A percentile compares a stretch with the other conserved stretches of the same genome.
These are phyloP conservation scores for Kluyveromyces marxianus DNA, from an alignment of 1,139 yeast genomes.

Conservation along the genomic window DNA sequence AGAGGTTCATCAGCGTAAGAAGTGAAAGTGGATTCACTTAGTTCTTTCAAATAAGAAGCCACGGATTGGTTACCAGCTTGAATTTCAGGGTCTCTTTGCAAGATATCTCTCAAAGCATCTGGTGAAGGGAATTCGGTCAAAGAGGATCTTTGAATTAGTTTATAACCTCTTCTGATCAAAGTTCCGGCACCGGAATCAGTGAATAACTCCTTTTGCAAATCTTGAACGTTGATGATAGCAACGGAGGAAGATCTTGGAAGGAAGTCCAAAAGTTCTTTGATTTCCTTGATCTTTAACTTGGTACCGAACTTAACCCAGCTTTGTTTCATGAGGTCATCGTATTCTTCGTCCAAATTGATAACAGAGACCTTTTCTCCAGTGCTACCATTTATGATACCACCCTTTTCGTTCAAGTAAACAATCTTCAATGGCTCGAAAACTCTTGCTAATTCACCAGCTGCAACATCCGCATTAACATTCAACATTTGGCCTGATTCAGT, in stretches of 20 bases:
- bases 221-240: constrained; percentile 91
- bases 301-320: constrained; percentile 99
- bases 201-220: constrained; percentile 91
- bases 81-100: constrained; percentile 71
- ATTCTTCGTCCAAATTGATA: constrained; percentile 93
- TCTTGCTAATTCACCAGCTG: constrained; percentile 96
- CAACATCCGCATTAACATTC: constrained; percentile 97
- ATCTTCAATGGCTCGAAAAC: constrained; percentile 95
- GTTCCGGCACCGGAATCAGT: constrained; percentile 99
- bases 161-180: constrained; percentile 93
- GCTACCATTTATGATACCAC: constrained; percentile 90
- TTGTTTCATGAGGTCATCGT: constrained; percentile 80
- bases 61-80: constrained; percentile 65
- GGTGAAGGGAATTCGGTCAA: constrained; percentile 62
- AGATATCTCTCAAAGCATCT: constrained; percentile 68
- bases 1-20: constrained; percentile 94
- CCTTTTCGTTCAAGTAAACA: constrained; percentile 93
- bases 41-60: constrained; percentile 70
- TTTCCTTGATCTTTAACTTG: constrained; percentile 90
- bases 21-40: constrained; percentile 58
- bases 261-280: constrained; percentile 85
- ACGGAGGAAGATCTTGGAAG: constrained; percentile 96
- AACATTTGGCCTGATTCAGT: constrained; percentile 93
- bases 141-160: constrained; percentile 62
- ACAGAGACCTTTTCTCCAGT: constrained; percentile 85